Evolutionary conservation across 2,329 filamentous ascomycete genomes (phyloP), one percentile per base, ranked within the genome.

Genomic region (Diaporthe ampelina): DNA sequence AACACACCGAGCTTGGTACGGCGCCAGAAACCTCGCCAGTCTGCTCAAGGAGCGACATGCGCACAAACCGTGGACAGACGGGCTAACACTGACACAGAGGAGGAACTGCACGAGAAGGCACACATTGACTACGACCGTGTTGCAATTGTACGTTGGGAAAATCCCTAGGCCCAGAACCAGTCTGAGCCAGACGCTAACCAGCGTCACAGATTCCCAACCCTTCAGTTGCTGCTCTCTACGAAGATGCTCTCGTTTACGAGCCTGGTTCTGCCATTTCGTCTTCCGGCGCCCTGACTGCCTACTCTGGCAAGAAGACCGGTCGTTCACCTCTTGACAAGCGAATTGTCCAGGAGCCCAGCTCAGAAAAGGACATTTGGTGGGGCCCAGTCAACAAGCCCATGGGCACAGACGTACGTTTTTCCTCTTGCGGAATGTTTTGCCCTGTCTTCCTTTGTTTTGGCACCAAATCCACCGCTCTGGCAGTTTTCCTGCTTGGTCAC

Each of bases 121-220:
- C 96, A 99, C 90, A 99, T 99, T 83, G 97, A 99, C 90, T 99
- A 98, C 85, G 94, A 98, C 86, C 94, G 95, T 83, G 97, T 99
- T 82, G 94, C 97, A 77, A 99, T 99, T 89, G 95, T 97, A 90
- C 85, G 94, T 84, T 74, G 21, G 54, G 45, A 56, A 17, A 35
- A 32, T 26, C 56, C 29, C 32, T 29, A 11, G 21, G 32, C 11
- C 17, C 29, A 26, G 26, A 32, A 40, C 21, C 11, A n/a, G 13
- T 7, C 32, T 50, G 70, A n/a, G 24, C 45, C 35, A n/a, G 35
- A n/a, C 24, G 58, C 77, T 82, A 73, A 82, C 77, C 70, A 70
- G 24, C 32, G 72, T 37, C 45, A 68, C 76, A 92, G 90, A 90
- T 93, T 76, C 94, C 95, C 87, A 98, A 99, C 87, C 95, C 96